Evolutionary conservation across 805 yeast species (phyloP).

Genomic region (Candida qinlingensis): DNA sequence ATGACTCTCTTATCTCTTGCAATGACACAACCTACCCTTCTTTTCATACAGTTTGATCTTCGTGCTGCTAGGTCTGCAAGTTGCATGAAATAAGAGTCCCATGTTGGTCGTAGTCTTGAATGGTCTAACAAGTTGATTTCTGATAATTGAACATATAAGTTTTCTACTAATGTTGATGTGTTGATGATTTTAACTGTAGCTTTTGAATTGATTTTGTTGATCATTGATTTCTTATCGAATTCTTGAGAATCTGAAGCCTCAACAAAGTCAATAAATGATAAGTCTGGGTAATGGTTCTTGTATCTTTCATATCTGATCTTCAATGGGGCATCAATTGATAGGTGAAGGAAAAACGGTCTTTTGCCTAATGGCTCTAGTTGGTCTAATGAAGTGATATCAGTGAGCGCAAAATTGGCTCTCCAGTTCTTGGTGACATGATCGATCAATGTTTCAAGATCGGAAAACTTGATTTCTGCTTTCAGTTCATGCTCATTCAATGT

Average conservation of each 20-base stretch:
- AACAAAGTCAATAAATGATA: constrained; percentile 32
- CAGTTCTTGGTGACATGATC: constrained; percentile 64
- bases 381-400: constrained; percentile 39
- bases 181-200: constrained; percentile 60
- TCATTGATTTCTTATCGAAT: constrained; percentile 20
- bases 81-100: constrained; percentile 96
- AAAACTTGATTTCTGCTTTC: constrained; percentile 30
- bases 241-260: constrained; percentile 30
- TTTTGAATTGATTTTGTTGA: constrained; percentile 38
- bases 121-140: constrained; percentile 42
- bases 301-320: constrained; percentile 35
- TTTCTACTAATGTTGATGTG: constrained; percentile 31
- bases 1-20: constrained; percentile 81
- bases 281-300: constrained; percentile 22
- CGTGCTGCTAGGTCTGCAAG: constrained; percentile 90
- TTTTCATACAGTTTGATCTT: constrained; percentile 93
- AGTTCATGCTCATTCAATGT: constrained; percentile 9
- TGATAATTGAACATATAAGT: constrained; percentile 35
- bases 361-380: constrained; percentile 45
- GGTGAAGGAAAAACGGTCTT: constrained; percentile 80
- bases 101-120: constrained; percentile 74
- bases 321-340: constrained; percentile 72
- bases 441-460: constrained; percentile 39
- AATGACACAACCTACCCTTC: constrained; percentile 94
- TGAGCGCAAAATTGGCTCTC: constrained; percentile 55